Conservation (phyloP, 805 yeast species). For the Priceomyces melissophilus region DNA sequence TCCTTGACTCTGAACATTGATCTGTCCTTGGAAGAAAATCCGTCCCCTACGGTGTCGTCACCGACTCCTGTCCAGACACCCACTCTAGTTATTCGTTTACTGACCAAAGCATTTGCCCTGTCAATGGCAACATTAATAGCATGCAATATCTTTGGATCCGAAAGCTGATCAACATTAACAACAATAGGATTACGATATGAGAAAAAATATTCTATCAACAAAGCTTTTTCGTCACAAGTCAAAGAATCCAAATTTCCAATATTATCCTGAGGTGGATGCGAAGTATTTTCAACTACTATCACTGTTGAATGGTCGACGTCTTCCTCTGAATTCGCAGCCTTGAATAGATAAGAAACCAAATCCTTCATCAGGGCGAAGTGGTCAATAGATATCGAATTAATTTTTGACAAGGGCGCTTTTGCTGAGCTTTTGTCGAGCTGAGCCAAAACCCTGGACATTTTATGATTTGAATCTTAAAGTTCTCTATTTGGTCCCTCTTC, state of each 20-base stretch:
- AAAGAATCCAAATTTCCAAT: slow-evolving; percentile 20
- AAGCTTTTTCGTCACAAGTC: slow-evolving; percentile 22
- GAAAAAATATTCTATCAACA: slow-evolving; percentile 35
- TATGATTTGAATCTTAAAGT: no score
- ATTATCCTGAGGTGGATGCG: slow-evolving; percentile 1
- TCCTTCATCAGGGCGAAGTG: slow-evolving; percentile 9
- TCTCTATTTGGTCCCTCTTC: no score
- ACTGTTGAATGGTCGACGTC: slow-evolving; percentile 33
- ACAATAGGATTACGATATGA: slow-evolving; percentile 35
- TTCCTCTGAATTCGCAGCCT: slow-evolving; percentile 29
- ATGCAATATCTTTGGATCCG: slow-evolving; percentile 1
- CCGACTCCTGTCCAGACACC: slow-evolving; percentile 45
- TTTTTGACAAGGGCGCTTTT: background rate
- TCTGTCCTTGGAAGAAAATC: slow-evolving; percentile 1
- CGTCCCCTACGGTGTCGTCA: slow-evolving; percentile 16
- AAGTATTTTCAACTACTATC: slow-evolving; percentile 15
- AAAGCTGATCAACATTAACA: slow-evolving; percentile 7
- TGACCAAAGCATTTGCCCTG: slow-evolving; percentile 21
- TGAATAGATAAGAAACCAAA: slow-evolving; percentile 24
- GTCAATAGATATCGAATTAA: background rate
- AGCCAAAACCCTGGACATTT: no score
- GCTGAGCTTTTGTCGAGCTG: slow-evolving; percentile 2
- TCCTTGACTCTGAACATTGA: slow-evolving; percentile 13
- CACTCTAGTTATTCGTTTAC: slow-evolving; percentile 34
- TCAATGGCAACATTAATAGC: slow-evolving; percentile 15